Evolutionary conservation across 139 green algal genomes (phyloP), one percentile per base, ranked within the genome.

Genomic region (Closterium sp.): DNA sequence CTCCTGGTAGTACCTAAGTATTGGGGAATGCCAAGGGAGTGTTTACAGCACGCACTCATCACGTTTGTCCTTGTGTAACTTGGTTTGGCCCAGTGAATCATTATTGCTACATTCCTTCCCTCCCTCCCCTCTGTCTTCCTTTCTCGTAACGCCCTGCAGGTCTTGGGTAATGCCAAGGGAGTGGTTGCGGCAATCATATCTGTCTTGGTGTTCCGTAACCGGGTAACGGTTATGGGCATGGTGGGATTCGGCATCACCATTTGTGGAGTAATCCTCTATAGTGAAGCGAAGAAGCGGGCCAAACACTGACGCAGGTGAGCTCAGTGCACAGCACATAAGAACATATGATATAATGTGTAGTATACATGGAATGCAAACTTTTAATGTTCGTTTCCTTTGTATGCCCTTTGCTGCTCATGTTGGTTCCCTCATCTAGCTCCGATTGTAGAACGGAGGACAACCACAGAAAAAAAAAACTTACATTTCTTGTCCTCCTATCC

Each of bases 21-120:
- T 96, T 99, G 31, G 97, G 97, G 86, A 99, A 99, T 92, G 97
- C 96, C 87, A 99, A 99, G 96, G 97, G 97, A 6, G 97, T 98
- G 4, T 96, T 98, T 45, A 97, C 97, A 21, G 96, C 96, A 9
- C 93, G 95, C 5, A 93, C n/a, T n/a, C 98, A 4, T 97, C 95
- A 29, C 94, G 99, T 6, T n/a, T 96, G 50, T 91, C 98, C 9
- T 98, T 98, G 92, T 70, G 89, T 4, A 99, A 99, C 93, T 27
- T 79, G 24, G 17, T 79, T 42, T 42, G n/a, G n/a, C 9, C 34
- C 6, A 42, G 34, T 10, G 34, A 4, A 42, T 42, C 9, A 42
- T 42, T 6, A 42, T 10, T 42, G 34, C 34, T 70, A n/a, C n/a
- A n/a, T 22, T 31, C 10, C 29, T 31, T 88, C 28, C 9, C 85